Conservation (phyloP, 1,139 yeast species). For the Debaryomyces singareniensis region DNA sequence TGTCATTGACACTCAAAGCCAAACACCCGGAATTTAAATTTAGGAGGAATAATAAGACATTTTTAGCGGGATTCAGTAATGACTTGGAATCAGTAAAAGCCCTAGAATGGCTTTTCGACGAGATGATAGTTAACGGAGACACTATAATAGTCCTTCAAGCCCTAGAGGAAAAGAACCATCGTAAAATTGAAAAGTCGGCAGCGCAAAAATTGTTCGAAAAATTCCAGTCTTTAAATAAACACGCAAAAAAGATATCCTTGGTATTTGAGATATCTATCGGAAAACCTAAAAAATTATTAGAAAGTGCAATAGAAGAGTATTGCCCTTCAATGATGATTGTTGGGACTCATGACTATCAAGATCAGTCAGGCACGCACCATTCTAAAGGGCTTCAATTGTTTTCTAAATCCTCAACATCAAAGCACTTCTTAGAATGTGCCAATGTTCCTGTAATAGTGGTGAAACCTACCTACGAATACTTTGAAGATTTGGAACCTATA, state of each 20-base stretch:
- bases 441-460: constrained; percentile 65
- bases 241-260: constrained; percentile 43
- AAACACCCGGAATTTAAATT: constrained; percentile 52
- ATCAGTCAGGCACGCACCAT: constrained; percentile 24
- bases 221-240: constrained; percentile 43
- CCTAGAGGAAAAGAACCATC: constrained; percentile 36
- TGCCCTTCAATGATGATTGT: constrained; percentile 61
- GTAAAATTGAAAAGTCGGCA: constrained; percentile 20
- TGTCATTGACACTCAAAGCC: constrained; percentile 46
- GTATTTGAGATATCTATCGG: constrained; percentile 60
- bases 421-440: constrained; percentile 59
- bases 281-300: constrained; percentile 49
- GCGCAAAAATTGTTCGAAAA: constrained; percentile 32
- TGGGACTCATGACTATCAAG: constrained; percentile 46
- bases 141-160: constrained; percentile 58
- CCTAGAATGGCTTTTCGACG: constrained; percentile 60
- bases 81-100: constrained; percentile 55
- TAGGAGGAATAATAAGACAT: constrained; percentile 54
- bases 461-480: constrained; percentile 45
- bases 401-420: constrained; percentile 17
- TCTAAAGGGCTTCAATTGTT: constrained; percentile 33
- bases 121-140: constrained; percentile 58
- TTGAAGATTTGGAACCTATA: constrained; percentile 19
- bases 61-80: constrained; percentile 55
- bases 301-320: constrained; percentile 52